A percentile compares a stretch with the other conserved stretches of the same genome.
Evolutionary conservation across 306 rosid genomes (phyloP).

Genomic region (Prunus mume): DNA sequence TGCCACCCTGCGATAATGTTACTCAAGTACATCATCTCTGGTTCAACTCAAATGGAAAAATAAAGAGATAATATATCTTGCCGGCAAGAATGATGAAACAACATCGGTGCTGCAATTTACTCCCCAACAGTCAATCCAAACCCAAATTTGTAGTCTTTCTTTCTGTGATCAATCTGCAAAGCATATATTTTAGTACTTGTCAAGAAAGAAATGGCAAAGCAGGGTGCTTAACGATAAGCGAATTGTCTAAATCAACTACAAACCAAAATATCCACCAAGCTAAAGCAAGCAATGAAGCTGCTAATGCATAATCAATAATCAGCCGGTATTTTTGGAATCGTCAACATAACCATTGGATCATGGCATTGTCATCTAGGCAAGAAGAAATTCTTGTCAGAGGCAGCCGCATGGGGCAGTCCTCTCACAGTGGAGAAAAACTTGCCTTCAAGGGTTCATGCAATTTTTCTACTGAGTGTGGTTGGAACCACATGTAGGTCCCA

Average conservation of each 20-base stretch:
- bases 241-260: neutral
- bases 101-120: slow-evolving; percentile 26
- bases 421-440: no score
- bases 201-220: neutral
- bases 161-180: slow-evolving; percentile 85
- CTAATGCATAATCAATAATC: no score
- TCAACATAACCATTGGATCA: neutral
- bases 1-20: slow-evolving; percentile 4
- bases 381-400: no score
- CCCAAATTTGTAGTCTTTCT: slow-evolving; percentile 97
- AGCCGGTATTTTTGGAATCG: no score
- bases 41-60: slow-evolving; percentile 12
- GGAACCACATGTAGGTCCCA: no score
- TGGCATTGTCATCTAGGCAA: no score
- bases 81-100: slow-evolving; percentile 14
- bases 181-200: neutral
- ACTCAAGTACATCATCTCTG: neutral
- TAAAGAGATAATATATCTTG: slow-evolving; percentile 6
- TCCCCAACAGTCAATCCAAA: slow-evolving; percentile 98
- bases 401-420: no score
- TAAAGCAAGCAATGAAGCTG: no score
- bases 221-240: neutral
- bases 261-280: neutral
- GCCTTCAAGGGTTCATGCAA: no score
- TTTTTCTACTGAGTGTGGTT: no score